Conservation (phyloP, 202 grass and related monocot species). For the Panicum hallii region DNA sequence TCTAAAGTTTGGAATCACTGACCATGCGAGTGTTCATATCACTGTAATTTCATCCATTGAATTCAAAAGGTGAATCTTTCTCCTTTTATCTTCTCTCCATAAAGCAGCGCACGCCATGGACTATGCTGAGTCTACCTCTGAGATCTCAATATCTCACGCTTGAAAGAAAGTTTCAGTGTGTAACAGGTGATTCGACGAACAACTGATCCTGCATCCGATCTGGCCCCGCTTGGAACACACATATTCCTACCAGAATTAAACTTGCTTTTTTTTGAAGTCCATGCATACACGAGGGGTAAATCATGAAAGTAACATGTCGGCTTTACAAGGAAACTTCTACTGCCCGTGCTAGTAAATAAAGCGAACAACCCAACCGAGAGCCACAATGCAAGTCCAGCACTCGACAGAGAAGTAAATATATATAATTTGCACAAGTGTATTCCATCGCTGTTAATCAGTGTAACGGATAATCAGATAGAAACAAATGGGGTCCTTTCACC, state of each 20-base stretch:
- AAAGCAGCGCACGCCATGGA: not conserved
- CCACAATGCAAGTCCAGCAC: not conserved
- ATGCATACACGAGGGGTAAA: not conserved
- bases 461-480: conserved; percentile 32
- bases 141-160: not conserved
- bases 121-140: not conserved
- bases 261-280: not conserved
- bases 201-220: not conserved
- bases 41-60: conserved; percentile 20
- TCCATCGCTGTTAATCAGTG: conserved; percentile 19
- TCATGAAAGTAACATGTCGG: conserved; percentile 3
- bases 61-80: conserved; percentile 30
- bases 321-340: conserved; percentile 13
- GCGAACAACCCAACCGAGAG: not conserved
- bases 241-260: not conserved
- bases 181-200: not conserved
- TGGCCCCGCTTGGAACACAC: not conserved
- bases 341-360: not conserved
- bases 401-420: conserved; percentile 3
- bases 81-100: not conserved
- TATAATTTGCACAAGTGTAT: conserved; percentile 27
- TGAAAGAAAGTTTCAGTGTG: conserved; percentile 36
- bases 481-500: conserved; percentile 32
- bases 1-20: conserved; percentile 57
- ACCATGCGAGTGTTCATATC: conserved; percentile 55